Evolutionary conservation across 805 yeast genomes (phyloP), one percentile per base, ranked within the genome.

Genomic region (Candida easanensis): DNA sequence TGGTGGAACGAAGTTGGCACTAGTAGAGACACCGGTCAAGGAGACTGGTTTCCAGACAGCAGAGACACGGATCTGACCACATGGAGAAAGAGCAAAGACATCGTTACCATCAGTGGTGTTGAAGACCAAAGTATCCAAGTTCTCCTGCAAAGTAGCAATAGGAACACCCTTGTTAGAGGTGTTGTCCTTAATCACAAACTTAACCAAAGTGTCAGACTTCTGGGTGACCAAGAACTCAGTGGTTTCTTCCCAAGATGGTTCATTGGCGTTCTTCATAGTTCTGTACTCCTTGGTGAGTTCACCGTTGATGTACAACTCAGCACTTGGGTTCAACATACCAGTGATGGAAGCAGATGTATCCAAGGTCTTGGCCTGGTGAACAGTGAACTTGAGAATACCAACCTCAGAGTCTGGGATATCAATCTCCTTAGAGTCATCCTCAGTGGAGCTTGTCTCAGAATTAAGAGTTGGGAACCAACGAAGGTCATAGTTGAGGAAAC

Each of bases 41-140:
- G 74, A 74, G 37, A 86, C 63, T 5, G 90, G 88, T 59, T 84
- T 86, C 91, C 91, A 86, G 31, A 61, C 61, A 39, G 85, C 79
- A 36, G 74, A 63, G 28, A 84, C 56, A 53, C 77, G 73, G 41
- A 84, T 66, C 34, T 67, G 64, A 49, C 86, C 85, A 38, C 69
- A 62, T 20, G 88, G 80, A 1, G 68, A 57, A 34, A 78, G 73
- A 4, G 70, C 59, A 38, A 80, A 65, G 65, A 71, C 63, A 46
- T 74, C 76, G 48, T 70, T 75, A 33, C 80, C 80, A 20, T 56
- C 62, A 18, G 60, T 61, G 5, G 71, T 61, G 46, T 72, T 75
- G 50, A 79, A 71, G 2, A 76, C 60, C 33, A 80, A 53, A 13
- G 46, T 42, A 30, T 55, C 61, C 30, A 69, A 38, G 7, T 57